These are phyloP conservation scores for Umbilicus rupestris DNA, from an alignment of 164 flowering plant species.

Conservation along the genomic window DNA sequence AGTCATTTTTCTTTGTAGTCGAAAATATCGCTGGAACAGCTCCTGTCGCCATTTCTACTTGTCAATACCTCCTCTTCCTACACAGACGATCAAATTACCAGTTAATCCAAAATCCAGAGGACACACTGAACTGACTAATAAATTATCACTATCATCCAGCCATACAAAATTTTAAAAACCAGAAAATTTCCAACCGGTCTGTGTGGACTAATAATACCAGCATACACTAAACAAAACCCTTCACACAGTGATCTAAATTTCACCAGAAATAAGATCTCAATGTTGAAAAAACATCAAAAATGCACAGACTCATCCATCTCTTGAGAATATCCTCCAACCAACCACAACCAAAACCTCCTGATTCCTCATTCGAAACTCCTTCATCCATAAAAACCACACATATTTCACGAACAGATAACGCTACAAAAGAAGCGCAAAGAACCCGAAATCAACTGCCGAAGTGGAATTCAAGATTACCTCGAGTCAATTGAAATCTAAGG, in stretches of 20 bases:
- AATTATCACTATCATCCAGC: too few relatives aligned
- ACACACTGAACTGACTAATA: background rate
- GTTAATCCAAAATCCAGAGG: background rate
- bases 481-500: background rate
- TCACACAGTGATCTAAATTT: background rate
- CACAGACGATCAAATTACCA: background rate
- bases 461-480: background rate
- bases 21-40: slow-evolving; percentile 49
- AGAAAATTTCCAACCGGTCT: too few relatives aligned
- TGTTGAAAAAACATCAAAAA: background rate
- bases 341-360: background rate
- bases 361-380: background rate
- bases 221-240: too few relatives aligned
- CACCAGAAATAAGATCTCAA: background rate
- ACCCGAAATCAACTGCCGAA: background rate
- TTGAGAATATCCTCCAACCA: background rate
- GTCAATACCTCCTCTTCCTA: background rate
- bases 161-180: background rate
- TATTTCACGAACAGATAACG: background rate
- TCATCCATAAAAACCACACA: background rate
- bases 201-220: too few relatives aligned
- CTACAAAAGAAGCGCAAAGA: background rate
- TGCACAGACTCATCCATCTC: background rate
- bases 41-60: slow-evolving; percentile 62
- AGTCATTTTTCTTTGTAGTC: slow-evolving; percentile 35